phyloP scores from a whole-genome alignment of 108 stramenopile genomes.

The Epithemia pelagica region DNA sequence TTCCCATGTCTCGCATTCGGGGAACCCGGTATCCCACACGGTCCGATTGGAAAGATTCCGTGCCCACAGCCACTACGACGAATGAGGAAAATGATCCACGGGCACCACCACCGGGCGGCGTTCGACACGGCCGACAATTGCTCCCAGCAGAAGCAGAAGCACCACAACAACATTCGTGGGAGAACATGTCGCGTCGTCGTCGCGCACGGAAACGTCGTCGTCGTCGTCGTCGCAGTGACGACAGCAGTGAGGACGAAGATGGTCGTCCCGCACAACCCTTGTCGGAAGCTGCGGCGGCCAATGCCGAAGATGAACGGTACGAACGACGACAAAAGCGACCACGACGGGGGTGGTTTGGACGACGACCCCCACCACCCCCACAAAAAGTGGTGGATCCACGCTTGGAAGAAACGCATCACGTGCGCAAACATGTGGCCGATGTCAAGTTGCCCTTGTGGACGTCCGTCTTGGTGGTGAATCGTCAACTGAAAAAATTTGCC shows the following conservation, averaged over 20 bases:
- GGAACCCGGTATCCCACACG: conserved; percentile 1
- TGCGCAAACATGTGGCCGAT: not conserved
- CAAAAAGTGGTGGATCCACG: not conserved
- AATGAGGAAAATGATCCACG: too few species aligned
- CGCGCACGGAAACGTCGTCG: not conserved
- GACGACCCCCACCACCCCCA: not conserved
- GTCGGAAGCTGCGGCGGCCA: not conserved
- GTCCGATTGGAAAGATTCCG: conserved; percentile 8
- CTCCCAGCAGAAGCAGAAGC: not conserved
- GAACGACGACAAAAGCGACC: not conserved
- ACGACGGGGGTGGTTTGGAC: not conserved
- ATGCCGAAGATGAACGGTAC: conserved; percentile 7
- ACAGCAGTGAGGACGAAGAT: not conserved
- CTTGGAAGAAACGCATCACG: not conserved
- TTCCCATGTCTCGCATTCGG: conserved; percentile 32
- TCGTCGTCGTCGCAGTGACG: not conserved
- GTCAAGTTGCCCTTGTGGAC: conserved; percentile 66
- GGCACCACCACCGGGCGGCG: too few species aligned
- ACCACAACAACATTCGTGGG: not conserved
- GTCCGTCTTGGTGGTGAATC: conserved; percentile 62
- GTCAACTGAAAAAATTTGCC: conserved; percentile 52
- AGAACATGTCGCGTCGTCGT: not conserved
- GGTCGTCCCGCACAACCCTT: not conserved
- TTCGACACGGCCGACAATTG: not conserved
- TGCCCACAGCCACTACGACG: not conserved